Evolutionary conservation across 371 early-diverging fungal genomes (phyloP), one percentile per base, ranked within the genome.

Genomic region (Dichotomocladium elegans): DNA sequence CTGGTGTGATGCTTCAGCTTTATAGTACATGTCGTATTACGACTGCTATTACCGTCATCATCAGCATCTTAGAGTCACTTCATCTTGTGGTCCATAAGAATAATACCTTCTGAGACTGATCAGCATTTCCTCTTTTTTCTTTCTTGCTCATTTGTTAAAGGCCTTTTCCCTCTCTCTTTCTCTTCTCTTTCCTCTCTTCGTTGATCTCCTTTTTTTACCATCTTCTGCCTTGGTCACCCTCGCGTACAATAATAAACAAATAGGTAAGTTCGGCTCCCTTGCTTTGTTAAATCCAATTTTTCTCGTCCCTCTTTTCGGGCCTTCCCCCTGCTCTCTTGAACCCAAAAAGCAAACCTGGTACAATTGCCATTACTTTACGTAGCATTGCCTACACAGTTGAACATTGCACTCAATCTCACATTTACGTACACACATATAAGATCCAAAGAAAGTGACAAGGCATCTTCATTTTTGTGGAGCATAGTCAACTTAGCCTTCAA

Each of bases 241-340:
- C 50, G 35, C 50, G 50, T 50, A 15, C 15, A 27, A 28, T 22
- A 29, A 54, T 33, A 30, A 54, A 35, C 17, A 40, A 54, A 37
- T 21, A 45, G 27, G 30, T 10, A 45, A 54, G 21, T 6, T 37
- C 17, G 43, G 43, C 41, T 28, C 47, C 47, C 47, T 47, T 47
- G 15, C n/a, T 43, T 27, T 43, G 43, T 43, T 29, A 29, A 30
- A 28, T 34, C 21, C 47, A 22, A 17, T n/a, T 6, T 47, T 1
- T 12, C 10, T 24, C 24, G 7, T 21, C 25, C 21, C 14, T 43
- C 25, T 43, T 24, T 25, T 4, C 14, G 43, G 14, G 43, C 34
- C 49, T 5, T 35, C 22, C 49, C 6, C 14, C 31, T 33, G n/a
- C n/a, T n/a, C n/a, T n/a, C n/a, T n/a, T n/a, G n/a, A n/a, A n/a